These are phyloP conservation scores for Sporisorium exsertum DNA, from an alignment of 1,284 basidiomycete species.

Conservation along the genomic window DNA sequence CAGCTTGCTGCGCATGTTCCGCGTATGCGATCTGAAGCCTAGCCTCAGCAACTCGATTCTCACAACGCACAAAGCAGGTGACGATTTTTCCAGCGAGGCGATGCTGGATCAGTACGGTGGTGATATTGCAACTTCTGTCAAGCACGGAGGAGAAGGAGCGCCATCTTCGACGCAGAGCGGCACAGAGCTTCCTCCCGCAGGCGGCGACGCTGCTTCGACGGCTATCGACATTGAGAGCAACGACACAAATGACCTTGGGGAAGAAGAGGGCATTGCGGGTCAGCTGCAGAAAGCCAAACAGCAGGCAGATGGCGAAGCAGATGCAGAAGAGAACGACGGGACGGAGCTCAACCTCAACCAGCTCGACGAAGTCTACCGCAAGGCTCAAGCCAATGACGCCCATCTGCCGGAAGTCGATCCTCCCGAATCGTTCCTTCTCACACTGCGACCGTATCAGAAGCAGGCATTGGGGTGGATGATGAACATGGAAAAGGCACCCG, in stretches of 20 bases:
- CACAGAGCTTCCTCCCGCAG: slow-evolving; percentile 4
- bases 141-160: not conserved
- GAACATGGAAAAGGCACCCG: slow-evolving; percentile 76
- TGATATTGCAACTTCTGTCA: slow-evolving; percentile 52
- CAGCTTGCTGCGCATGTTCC: slow-evolving; percentile 67
- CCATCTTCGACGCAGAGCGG: not conserved
- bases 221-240: slow-evolving; percentile 27
- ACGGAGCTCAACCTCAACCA: slow-evolving; percentile 56
- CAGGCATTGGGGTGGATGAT: slow-evolving; percentile 97
- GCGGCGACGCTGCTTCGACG: slow-evolving; percentile 12
- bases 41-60: slow-evolving; percentile 55
- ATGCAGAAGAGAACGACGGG: slow-evolving; percentile 57
- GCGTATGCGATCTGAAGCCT: slow-evolving; percentile 60
- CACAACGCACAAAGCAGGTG: slow-evolving; percentile 73
- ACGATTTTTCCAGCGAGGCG: slow-evolving; percentile 50
- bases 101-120: slow-evolving; percentile 69
- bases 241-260: slow-evolving; percentile 2
- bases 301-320: slow-evolving; percentile 35
- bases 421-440: slow-evolving; percentile 81
- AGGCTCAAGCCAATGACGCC: slow-evolving; percentile 81
- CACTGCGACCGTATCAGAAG: slow-evolving; percentile 86
- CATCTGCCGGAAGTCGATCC: slow-evolving; percentile 85
- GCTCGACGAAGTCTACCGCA: slow-evolving; percentile 70
- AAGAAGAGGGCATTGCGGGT: slow-evolving; percentile 19
- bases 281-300: slow-evolving; percentile 32